Evolutionary conservation across 805 yeast species (phyloP), one percentile per base, ranked within the genome.

Genomic region (Sungouiella blattae): DNA sequence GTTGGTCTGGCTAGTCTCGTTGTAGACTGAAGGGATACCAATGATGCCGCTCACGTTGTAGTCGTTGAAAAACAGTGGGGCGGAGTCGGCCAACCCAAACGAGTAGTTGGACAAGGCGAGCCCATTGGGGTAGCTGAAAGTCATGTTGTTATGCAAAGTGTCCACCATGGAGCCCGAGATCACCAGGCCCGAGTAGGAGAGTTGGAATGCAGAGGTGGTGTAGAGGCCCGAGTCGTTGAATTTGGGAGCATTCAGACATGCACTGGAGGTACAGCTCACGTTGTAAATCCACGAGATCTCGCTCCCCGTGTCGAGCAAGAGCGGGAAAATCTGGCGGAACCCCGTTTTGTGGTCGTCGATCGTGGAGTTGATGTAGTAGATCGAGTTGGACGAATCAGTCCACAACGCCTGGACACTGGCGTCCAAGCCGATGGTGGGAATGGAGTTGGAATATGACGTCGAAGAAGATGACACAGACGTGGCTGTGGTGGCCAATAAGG

Each of bases 291-390:
- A 80, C 2, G 78, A 52, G 38, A 78, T 72, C 12, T 79, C 78
- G 18, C 83, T 76, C 5, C 83, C 86, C 0, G 87, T 80, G 53
- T 80, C 87, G 12, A 80, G 57, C 13, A 80, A 64, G 26, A 80
- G 57, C 4, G 75, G 75, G 45, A 69, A 77, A 21, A 59, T 58
- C n/a, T 52, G 51, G n/a, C 62, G 46, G 27, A 53, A 52, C 18
- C 47, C 33, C 3, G 53, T 30, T 17, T 46, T 49, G 0, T 57
- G 31, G 22, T 58, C 53, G 15, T 22, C 29, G 8, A 37, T 22
- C 11, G 40, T 14, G 5, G 38, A n/a, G 20, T 44, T 35, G 11
- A 42, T 11, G 34, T 36, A 44, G 40, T 39, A 44, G 18, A 44
- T 41, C 24, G 46, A 39, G 26, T 34, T 36, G 26, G 35, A 20